Base-by-base conservation (phyloP, 106 monocot genomes). In the Agapanthus africanus region DNA sequence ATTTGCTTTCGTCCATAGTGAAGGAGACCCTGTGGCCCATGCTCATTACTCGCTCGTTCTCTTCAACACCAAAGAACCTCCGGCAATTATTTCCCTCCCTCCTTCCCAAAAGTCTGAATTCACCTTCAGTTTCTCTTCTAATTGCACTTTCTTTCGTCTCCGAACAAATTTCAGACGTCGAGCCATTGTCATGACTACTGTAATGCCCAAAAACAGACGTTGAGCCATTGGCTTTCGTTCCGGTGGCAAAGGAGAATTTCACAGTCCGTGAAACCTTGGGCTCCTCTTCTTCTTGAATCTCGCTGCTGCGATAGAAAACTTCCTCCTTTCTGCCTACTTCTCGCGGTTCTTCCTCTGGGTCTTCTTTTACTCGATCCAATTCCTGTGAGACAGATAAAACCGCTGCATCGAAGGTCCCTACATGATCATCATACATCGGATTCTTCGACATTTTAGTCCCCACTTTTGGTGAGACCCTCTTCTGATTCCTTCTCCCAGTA, bases 391-490 rank as follows among this genome's bases (percentile, higher is more conserved):
- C 91, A 23, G 91, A 91, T 57, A 85, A 46, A 22, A 97, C 88
- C 39, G 95, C 95, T 7, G 91, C 95, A 82, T 97, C 95, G 68
- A 97, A 97, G n/a, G 95, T 91, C 41, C 88, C 61, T n/a, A 83
- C 83, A 66, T 65, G 76, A 50, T 91, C 85, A 70, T 83, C 84
- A 76, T 73, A 79, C 6, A 85, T 33, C 25, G 87, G 91, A 66
- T 81, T 94, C 11, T 80, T 52, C 22, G 84, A 80, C 57, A 79
- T 83, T 70, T 73, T 88, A 23, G 79, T 82, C 37, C 32, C 37
- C 34, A 75, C 21, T 57, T 81, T 91, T 41, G 90, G 86, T 6
- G 84, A 91, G 13, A 46, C 30, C 26, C 65, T 81, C 64, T 84
- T 93, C 7, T 76, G 66, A 76, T 84, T 82, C 68, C 82, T 90